Conservation (phyloP, 768 basidiomycete species). For the Psilocybe sp. region DNA sequence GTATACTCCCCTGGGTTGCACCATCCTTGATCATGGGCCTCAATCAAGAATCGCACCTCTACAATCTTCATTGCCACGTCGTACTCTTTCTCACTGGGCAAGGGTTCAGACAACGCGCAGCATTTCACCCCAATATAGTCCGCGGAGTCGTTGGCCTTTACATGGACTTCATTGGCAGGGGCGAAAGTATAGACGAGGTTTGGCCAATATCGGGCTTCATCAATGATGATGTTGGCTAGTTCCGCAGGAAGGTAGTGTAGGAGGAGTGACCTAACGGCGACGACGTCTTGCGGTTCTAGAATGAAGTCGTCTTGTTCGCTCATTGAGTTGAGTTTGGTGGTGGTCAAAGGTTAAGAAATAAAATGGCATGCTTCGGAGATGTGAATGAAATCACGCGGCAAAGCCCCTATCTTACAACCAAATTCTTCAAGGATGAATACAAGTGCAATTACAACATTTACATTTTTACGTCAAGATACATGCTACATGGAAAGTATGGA, state of each 20-base stretch:
- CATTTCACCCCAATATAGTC: not conserved
- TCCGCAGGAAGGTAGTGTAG: not conserved
- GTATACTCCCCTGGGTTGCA: not conserved
- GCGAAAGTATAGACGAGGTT: not conserved
- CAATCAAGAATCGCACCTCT: not conserved
- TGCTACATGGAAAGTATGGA: no score
- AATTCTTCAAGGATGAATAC: not conserved
- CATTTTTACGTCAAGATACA: no score
- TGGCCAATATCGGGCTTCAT: not conserved
- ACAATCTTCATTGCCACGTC: not conserved
- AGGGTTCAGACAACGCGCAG: not conserved
- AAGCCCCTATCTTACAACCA: not conserved
- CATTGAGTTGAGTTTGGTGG: no score
- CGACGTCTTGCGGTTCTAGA: not conserved
- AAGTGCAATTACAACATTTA: no score
- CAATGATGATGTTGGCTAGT: not conserved
- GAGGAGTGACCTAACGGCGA: not conserved
- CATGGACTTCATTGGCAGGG: not conserved
- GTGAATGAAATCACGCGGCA: not conserved
- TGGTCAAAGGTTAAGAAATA: no score
- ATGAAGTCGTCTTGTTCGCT: not conserved
- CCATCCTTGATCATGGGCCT: constrained; percentile 1
- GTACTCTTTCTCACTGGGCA: not conserved
- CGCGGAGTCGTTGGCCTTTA: not conserved
- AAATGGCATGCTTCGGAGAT: not conserved